A percentile compares a stretch with the other conserved stretches of the same genome.
Conservation (phyloP, 352 stramenopile species). For the Hyphochytrium catenoides region DNA sequence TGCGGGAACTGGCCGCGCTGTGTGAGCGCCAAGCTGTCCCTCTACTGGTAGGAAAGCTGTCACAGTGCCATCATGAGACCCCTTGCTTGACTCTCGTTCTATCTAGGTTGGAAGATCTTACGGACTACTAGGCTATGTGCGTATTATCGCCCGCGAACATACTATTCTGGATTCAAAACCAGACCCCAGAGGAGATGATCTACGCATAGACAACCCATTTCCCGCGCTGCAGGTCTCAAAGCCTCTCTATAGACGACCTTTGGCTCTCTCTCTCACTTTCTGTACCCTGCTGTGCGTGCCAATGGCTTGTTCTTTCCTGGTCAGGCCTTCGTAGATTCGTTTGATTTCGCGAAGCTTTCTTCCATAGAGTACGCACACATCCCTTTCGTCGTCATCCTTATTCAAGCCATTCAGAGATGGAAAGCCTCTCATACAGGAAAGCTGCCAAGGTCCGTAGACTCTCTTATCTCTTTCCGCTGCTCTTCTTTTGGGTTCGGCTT, state of each 20-base stretch:
- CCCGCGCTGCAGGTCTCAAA: conserved; percentile 16
- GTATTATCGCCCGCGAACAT: conserved; percentile 61
- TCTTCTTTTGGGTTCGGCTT: too few relatives aligned
- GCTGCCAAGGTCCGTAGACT: conserved; percentile 15
- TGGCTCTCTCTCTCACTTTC: not conserved
- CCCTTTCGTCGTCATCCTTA: conserved; percentile 76
- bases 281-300: too few relatives aligned
- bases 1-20: conserved; percentile 25
- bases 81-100: conserved; percentile 4
- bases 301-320: not conserved
- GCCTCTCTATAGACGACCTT: conserved; percentile 1
- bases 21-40: conserved; percentile 43
- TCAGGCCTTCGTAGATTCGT: conserved; percentile 18
- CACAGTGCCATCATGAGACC: conserved; percentile 1
- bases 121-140: conserved; percentile 70
- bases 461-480: too few relatives aligned
- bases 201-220: conserved; percentile 56
- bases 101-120: conserved; percentile 40
- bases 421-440: conserved; percentile 16
- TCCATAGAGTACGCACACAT: conserved; percentile 69
- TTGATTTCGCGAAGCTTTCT: conserved; percentile 38
- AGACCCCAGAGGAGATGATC: conserved; percentile 53
- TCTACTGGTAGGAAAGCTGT: conserved; percentile 24
- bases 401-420: conserved; percentile 35
- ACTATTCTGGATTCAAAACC: conserved; percentile 67